Percentiles rank a stretch among this genome's conserved stretches.
Evolutionary conservation across 2,329 filamentous ascomycete species (phyloP).

Genomic region (Claviceps lovelessii): DNA sequence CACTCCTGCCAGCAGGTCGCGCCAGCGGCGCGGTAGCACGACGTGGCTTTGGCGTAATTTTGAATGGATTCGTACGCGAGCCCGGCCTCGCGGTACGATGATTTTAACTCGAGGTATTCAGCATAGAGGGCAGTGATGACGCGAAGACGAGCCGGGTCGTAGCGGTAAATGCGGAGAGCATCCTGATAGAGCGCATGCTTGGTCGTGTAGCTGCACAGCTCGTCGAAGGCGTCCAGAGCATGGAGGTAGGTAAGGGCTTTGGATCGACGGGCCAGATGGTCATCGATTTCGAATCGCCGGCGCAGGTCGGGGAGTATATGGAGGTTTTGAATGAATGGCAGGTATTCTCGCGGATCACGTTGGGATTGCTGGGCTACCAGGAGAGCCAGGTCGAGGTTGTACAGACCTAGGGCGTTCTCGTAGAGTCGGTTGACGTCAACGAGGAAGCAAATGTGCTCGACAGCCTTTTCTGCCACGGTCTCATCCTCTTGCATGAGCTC

Average conservation of each 20-base stretch:
- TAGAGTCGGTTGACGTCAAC: conserved; percentile 88
- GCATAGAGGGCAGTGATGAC: conserved; percentile 69
- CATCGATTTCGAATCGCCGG: conserved; percentile 72
- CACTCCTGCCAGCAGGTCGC: conserved; percentile 75
- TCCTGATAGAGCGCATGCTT: conserved; percentile 68
- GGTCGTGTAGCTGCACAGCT: conserved; percentile 61
- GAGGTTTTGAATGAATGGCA: conserved; percentile 82
- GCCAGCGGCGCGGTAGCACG: conserved; percentile 71
- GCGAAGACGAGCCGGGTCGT: conserved; percentile 52
- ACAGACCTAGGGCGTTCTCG: conserved; percentile 77
- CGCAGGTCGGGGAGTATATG: conserved; percentile 59
- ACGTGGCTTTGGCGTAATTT: conserved; percentile 59
- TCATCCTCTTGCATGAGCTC: conserved; percentile 54
- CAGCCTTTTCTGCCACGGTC: conserved; percentile 68
- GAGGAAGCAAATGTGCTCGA: conserved; percentile 95
- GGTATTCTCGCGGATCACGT: conserved; percentile 86
- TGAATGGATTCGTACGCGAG: conserved; percentile 78
- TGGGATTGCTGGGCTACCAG: conserved; percentile 92
- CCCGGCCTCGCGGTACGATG: conserved; percentile 72
- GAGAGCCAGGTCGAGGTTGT: conserved; percentile 78
- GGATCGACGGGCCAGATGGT: conserved; percentile 59
- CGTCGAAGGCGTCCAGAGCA: conserved; percentile 57
- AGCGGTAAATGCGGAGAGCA: conserved; percentile 70
- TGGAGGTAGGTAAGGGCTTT: conserved; percentile 73
- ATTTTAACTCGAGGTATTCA: conserved; percentile 57